Conservation (phyloP, 2,329 filamentous ascomycete species). For the Acrodontium crateriforme region DNA sequence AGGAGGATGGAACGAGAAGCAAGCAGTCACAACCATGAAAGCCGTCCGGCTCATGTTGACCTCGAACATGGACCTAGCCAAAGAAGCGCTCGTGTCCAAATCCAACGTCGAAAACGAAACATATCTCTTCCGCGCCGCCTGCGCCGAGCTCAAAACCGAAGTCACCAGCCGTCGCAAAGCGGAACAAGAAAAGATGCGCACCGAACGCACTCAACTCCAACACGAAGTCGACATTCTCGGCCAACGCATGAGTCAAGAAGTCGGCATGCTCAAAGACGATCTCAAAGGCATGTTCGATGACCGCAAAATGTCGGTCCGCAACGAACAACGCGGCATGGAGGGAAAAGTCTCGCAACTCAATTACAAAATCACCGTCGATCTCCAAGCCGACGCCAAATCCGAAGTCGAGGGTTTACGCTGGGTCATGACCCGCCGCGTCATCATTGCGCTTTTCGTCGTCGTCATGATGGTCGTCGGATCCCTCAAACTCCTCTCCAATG, state of each 20-base stretch:
- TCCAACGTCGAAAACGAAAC: constrained; percentile 86
- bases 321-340: constrained; percentile 76
- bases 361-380: constrained; percentile 83
- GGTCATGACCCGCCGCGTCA: constrained; percentile 58
- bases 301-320: constrained; percentile 77
- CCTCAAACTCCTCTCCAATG: constrained; percentile 27
- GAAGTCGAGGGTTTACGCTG: constrained; percentile 86
- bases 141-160: constrained; percentile 79
- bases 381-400: constrained; percentile 82
- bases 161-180: constrained; percentile 63
- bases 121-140: constrained; percentile 88
- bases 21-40: constrained; percentile 85
- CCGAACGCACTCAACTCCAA: constrained; percentile 73
- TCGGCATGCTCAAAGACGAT: constrained; percentile 69
- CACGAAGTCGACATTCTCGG: constrained; percentile 89
- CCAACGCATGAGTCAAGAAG: constrained; percentile 74
- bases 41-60: constrained; percentile 65
- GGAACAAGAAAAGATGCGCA: constrained; percentile 67
- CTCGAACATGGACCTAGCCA: constrained; percentile 68
- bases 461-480: constrained; percentile 32
- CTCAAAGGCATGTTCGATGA: constrained; percentile 96
- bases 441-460: constrained; percentile 40
- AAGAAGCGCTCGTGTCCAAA: constrained; percentile 70
- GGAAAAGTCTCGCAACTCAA: constrained; percentile 81
- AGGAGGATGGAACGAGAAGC: constrained; percentile 57